Base-by-base conservation (phyloP, 2,329 filamentous ascomycete genomes). In the Neopestalotiopsis clavispora region DNA sequence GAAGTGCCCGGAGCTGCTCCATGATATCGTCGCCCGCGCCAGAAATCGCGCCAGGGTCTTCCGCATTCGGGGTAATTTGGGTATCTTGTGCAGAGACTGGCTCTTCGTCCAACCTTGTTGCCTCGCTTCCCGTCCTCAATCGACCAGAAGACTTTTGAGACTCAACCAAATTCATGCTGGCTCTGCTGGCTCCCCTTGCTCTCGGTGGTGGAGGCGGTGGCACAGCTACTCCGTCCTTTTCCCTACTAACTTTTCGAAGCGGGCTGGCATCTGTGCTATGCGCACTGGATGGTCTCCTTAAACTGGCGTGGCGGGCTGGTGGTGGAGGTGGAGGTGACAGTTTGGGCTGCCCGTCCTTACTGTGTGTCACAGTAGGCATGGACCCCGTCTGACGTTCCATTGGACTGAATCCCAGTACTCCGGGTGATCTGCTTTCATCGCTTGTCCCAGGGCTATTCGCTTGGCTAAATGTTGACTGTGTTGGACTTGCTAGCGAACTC, bases 171-270 rank as follows among this genome's bases (percentile, higher is more conserved):
- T 20, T 40, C 20, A 30, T 13, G 34, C 20, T 64, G 10, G 38
- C 80, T 66, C 80, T 82, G 69, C 85, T 87, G 68, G 81, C 82
- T 2, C 84, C 85, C 58, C 85, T 80, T 49, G 82, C 80, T 61
- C 86, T 78, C 3, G 82, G 80, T 0, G 82, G 86, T 4, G 86
- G 87, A 0, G 86, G 86, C 4, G 86, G 86, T 2, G 82, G 83
- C 13, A 76, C 66, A 38, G 66, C 65, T 13, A 61, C 59, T 20
- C 63, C 71, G 6, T 75, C 71, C 63, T 77, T 74, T 60, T 77
- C 74, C 67, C 64, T 78, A 74, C 73, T 78, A 67, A 75, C 80
- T 76, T 65, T 76, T 70, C 74, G 81, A 59, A 67, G 70, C 1
- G 76, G 72, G 7, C 52, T 38, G 20, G 75, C 77, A 13, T 86